A percentile compares a stretch with the other conserved stretches of the same genome.
Conservation (phyloP, 495 filamentous ascomycete genomes). For the Clavariopsis aquatica region DNA sequence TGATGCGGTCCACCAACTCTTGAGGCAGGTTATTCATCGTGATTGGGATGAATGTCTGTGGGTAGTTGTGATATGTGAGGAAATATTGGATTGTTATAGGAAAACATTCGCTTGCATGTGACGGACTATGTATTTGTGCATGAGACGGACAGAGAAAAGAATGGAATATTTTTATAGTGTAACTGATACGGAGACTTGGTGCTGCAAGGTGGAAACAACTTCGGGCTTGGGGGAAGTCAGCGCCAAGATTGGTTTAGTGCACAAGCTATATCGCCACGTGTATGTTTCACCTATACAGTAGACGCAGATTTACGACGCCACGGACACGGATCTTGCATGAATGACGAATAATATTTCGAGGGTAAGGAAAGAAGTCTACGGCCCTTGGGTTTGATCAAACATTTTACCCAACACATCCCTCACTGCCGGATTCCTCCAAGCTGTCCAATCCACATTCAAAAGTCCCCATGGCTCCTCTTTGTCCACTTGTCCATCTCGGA, state of each 20-base stretch:
- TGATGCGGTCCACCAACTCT: not conserved
- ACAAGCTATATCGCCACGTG: not conserved
- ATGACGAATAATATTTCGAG: too few species aligned
- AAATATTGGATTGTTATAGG: not conserved
- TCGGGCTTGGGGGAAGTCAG: not conserved
- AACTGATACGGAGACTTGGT: not conserved
- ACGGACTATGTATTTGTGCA: not conserved
- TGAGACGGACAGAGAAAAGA: not conserved
- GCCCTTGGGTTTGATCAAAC: constrained; percentile 28
- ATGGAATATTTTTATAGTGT: not conserved
- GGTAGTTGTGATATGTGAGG: not conserved
- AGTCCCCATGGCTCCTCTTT: constrained; percentile 52
- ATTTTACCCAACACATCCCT: constrained; percentile 21
- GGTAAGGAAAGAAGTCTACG: not conserved
- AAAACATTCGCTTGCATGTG: not conserved
- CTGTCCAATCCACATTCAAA: constrained; percentile 49
- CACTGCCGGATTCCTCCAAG: constrained; percentile 47
- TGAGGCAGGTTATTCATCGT: not conserved
- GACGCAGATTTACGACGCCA: too few species aligned
- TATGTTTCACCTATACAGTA: not conserved
- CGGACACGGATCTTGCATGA: too few species aligned
- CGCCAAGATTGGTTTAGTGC: not conserved
- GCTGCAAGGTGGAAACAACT: not conserved
- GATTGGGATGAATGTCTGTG: not conserved
- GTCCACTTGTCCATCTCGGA: constrained; percentile 48